Conservation (phyloP, 208 protist genomes). For the Novymonas esmeraldas region DNA sequence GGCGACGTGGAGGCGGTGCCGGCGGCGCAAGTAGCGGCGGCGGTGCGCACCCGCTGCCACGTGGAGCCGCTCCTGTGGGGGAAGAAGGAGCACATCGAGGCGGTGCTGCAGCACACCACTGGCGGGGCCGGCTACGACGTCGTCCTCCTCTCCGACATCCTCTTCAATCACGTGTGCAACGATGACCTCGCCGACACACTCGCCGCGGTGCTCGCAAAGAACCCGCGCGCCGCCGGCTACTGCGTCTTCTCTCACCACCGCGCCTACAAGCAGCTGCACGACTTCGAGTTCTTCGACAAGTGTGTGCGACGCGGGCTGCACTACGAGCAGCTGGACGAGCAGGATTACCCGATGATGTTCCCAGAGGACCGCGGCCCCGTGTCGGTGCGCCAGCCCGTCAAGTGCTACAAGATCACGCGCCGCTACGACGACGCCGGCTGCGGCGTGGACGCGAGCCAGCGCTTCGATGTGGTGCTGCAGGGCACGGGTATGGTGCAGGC, state of each 20-base stretch:
- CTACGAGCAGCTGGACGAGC: constrained; percentile 79
- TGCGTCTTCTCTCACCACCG: constrained; percentile 92
- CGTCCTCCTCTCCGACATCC: constrained; percentile 89
- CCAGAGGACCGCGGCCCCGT: constrained; percentile 83
- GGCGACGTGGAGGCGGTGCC: background rate
- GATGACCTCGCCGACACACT: constrained; percentile 82
- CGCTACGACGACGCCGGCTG: constrained; percentile 56
- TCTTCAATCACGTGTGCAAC: constrained; percentile 93
- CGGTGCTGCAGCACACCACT: constrained; percentile 59
- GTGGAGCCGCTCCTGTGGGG: constrained; percentile 88
- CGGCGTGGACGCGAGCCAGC: constrained; percentile 37
- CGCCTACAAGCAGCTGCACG: constrained; percentile 80
- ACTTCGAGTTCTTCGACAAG: constrained; percentile 90
- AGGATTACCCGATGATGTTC: constrained; percentile 90
- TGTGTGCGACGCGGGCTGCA: constrained; percentile 68
- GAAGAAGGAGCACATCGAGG: constrained; percentile 69
- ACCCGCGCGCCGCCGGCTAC: constrained; percentile 64
- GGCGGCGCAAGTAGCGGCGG: constrained; percentile 17
- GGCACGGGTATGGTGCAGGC: constrained; percentile 88
- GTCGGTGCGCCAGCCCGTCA: constrained; percentile 79
- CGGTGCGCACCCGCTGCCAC: constrained; percentile 30
- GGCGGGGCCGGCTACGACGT: constrained; percentile 73
- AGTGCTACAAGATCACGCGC: constrained; percentile 74
- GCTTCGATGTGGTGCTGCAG: constrained; percentile 86
- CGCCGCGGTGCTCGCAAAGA: constrained; percentile 42